Base-by-base conservation (phyloP, 164 flowering plant species). In the Vitis amurensis region DNA sequence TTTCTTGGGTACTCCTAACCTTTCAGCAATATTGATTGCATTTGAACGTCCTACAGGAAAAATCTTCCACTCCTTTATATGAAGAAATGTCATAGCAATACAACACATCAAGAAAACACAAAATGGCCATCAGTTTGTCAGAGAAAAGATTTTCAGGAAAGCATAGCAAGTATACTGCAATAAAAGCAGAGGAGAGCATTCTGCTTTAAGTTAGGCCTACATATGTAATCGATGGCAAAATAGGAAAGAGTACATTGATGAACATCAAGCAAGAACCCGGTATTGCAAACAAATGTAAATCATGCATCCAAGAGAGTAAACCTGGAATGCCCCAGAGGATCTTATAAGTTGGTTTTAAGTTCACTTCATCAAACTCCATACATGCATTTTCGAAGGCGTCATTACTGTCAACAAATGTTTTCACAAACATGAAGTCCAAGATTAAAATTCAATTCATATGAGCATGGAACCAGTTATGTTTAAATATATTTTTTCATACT, bases 291-390 rank as follows among this genome's bases (percentile, higher is more conserved):
- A 23, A 23, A 23, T 23, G 27, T 23, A 23, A n/a, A 15, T 64
- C 47, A 64, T 51, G 15, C n/a, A 55, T 66, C 10, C 7, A 53
- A 72, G 52, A 68, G 59, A 71, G 50, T 67, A 59, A 73, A 91
- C 97, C 98, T 92, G 98, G 98, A 57, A 94, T 74, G 74, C 98
- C 98, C 97, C 93, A 91, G 53, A 94, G 88, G 78, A 92, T 87
- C 81, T 80, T 94, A 74, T 89, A 94, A 31, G 97, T 92, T 67
- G 98, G 98, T 83, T 86, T 94, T 75, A 94, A 74, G 29, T 89
- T 83, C 71, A 84, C 88, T 73, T 94, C 98, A 80, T 92, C 98
- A 71, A 92, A 94, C 78, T 94, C 98, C 94, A 94, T 89, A 68
- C 92, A 92, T 57, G 98, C 98, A 86, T 94, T 94, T 78, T 94